These are phyloP conservation scores for Galerina marginata DNA, from an alignment of 768 basidiomycete genomes.

Conservation along the genomic window DNA sequence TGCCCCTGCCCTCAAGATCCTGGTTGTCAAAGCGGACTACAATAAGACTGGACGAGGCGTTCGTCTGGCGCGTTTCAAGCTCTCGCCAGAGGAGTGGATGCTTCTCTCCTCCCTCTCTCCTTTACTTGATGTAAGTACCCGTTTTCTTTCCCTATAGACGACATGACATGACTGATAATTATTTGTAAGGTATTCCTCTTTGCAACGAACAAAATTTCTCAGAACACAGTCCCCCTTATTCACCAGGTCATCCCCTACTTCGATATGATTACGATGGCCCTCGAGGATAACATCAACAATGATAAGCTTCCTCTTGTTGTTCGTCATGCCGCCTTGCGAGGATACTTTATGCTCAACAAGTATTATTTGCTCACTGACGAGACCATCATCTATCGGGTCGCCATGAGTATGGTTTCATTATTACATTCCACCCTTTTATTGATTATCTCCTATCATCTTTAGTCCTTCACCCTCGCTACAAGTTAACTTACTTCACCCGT, in stretches of 20 bases:
- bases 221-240: not conserved
- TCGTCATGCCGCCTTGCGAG: not conserved
- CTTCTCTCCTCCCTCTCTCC: constrained; percentile 21
- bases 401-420: constrained; percentile 25
- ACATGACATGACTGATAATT: not conserved
- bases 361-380: not conserved
- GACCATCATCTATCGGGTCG: constrained; percentile 5
- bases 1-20: no score
- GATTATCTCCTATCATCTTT: not conserved
- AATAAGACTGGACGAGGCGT: constrained; percentile 21
- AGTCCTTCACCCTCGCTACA: constrained; percentile 35
- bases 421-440: not conserved
- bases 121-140: constrained; percentile 26
- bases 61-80: constrained; percentile 18
- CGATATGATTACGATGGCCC: not conserved
- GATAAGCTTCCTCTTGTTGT: not conserved
- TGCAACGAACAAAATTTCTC: not conserved
- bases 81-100: constrained; percentile 25
- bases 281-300: not conserved
- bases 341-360: not conserved
- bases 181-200: constrained; percentile 22
- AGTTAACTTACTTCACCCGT: constrained; percentile 28
- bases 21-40: constrained; percentile 18
- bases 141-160: no score
- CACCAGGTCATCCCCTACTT: not conserved